Conservation (phyloP, 2,329 filamentous ascomycete genomes). For the Aspergillus sp. region DNA sequence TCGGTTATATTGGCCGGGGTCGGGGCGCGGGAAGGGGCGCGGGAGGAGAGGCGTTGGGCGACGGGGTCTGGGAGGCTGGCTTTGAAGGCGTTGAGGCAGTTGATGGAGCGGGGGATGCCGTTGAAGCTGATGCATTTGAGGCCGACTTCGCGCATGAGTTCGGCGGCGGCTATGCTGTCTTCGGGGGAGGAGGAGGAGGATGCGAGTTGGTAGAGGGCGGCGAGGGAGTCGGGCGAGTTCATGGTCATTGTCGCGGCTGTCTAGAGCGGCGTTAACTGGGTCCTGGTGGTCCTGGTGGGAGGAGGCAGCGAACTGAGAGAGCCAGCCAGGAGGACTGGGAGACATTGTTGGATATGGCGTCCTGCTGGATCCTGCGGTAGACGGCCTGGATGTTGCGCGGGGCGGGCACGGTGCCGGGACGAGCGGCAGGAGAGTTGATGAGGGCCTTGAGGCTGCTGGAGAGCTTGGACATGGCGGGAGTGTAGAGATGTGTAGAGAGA, state of each 20-base stretch:
- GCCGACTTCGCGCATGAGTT: constrained; percentile 37
- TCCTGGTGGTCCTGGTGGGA: too few species aligned
- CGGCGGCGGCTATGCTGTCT: constrained; percentile 23
- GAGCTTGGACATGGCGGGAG: constrained; percentile 58
- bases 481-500: background rate
- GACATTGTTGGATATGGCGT: constrained; percentile 54
- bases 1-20: constrained; percentile 45
- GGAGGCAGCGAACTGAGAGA: constrained; percentile 44
- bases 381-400: constrained; percentile 54
- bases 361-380: constrained; percentile 54
- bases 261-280: too few species aligned
- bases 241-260: constrained; percentile 76
- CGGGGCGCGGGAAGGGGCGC: constrained; percentile 46
- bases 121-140: constrained; percentile 41
- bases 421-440: constrained; percentile 60
- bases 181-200: constrained; percentile 18
- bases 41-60: constrained; percentile 45
- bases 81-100: constrained; percentile 65
- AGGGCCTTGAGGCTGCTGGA: constrained; percentile 62
- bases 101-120: constrained; percentile 69
- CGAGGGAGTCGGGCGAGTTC: constrained; percentile 70
- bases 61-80: constrained; percentile 52
- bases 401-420: constrained; percentile 56
- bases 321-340: constrained; percentile 57
- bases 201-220: constrained; percentile 48